A percentile compares a stretch with the other conserved stretches of the same genome.
These are phyloP conservation scores for Coniella lustricola DNA, from an alignment of 2,329 filamentous ascomycete genomes.

Conservation along the genomic window DNA sequence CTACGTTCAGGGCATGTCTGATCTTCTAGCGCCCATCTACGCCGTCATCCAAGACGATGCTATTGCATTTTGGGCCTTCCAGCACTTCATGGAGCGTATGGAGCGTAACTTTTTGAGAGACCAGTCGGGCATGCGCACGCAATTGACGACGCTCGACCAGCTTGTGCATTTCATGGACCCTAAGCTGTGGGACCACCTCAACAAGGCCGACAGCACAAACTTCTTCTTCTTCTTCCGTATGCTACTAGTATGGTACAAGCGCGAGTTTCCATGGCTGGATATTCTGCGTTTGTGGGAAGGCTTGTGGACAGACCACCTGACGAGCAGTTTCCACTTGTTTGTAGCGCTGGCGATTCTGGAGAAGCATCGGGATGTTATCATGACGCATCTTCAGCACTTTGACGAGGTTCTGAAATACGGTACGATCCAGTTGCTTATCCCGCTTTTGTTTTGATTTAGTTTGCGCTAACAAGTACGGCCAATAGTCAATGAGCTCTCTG, in stretches of 20 bases:
- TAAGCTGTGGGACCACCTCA: constrained; percentile 82
- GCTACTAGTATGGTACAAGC: constrained; percentile 98
- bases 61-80: constrained; percentile 93
- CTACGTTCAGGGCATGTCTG: constrained; percentile 98
- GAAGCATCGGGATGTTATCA: constrained; percentile 93
- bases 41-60: constrained; percentile 97
- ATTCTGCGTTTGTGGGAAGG: constrained; percentile 85
- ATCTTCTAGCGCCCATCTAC: constrained; percentile 91
- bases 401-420: constrained; percentile 96
- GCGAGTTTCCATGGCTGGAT: constrained; percentile 87
- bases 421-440: constrained; percentile 37
- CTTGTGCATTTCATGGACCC: constrained; percentile 96
- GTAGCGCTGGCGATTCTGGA: constrained; percentile 90
- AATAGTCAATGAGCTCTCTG: constrained; percentile 86
- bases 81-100: constrained; percentile 96
- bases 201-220: constrained; percentile 89
- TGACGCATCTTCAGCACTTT: constrained; percentile 88
- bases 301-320: constrained; percentile 88
- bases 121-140: constrained; percentile 90
- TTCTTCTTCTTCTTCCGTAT: constrained; percentile 99
- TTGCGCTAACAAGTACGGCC: constrained; percentile 8
- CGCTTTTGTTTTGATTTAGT: no score
- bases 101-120: constrained; percentile 94
- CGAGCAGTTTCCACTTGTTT: constrained; percentile 88
- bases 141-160: constrained; percentile 85